A percentile compares a stretch with the other conserved stretches of the same genome.
Conservation (phyloP, 1,284 basidiomycete genomes). For the Fomitiporia mediterranea region DNA sequence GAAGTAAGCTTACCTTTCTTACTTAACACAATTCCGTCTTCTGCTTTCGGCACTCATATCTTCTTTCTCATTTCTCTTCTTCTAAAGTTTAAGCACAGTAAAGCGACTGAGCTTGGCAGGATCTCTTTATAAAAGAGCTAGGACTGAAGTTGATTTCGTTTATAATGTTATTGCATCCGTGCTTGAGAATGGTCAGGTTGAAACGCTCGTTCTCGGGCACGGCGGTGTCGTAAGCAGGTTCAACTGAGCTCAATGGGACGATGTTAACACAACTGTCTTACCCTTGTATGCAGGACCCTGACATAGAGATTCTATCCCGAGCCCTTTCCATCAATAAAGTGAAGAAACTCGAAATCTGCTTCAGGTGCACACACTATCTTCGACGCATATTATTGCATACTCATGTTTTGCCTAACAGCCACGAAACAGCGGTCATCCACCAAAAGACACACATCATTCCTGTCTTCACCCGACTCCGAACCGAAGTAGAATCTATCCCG, state of each 20-base stretch:
- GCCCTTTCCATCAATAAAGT: neutral
- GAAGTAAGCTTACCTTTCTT: constrained; percentile 1
- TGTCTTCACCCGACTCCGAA: neutral
- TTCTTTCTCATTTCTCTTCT: no score
- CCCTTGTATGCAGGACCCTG: neutral
- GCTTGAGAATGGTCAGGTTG: neutral
- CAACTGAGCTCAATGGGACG: neutral
- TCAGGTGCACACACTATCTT: neutral
- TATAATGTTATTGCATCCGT: neutral
- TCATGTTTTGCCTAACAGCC: neutral
- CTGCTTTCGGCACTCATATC: no score
- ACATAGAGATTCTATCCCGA: neutral
- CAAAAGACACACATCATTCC: neutral
- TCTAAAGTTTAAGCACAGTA: neutral
- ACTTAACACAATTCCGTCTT: neutral
- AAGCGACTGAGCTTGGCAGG: constrained; percentile 1
- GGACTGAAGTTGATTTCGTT: neutral
- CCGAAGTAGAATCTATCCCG: neutral
- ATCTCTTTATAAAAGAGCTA: neutral
- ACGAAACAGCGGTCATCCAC: neutral
- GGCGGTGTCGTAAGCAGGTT: neutral
- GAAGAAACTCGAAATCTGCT: constrained; percentile 1
- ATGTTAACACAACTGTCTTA: neutral
- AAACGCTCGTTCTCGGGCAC: neutral
- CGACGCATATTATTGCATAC: no score